Conservation (phyloP, 2,329 filamentous ascomycete species). For the Magnaporthales sp. region DNA sequence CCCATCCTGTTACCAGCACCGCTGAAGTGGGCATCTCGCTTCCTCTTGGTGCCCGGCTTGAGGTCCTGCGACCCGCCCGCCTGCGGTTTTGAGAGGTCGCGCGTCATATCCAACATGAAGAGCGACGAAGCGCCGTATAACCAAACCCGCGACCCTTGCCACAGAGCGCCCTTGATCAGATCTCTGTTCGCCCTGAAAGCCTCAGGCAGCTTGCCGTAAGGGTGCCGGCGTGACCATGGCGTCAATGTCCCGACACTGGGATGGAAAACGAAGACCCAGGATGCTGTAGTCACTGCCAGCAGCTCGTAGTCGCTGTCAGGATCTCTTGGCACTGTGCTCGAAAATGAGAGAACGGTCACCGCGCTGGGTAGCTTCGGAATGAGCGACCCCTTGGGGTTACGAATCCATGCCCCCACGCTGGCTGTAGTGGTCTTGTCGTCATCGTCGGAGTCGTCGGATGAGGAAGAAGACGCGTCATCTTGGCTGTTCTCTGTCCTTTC, state of each 20-base stretch:
- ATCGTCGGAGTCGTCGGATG: conserved; percentile 17
- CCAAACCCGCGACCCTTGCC: conserved; percentile 76
- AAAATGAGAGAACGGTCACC: conserved; percentile 62
- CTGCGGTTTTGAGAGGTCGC: conserved; percentile 35
- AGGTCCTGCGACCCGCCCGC: neutral
- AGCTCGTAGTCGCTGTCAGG: conserved; percentile 31
- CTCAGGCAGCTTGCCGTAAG: conserved; percentile 62
- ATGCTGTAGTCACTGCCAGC: conserved; percentile 46
- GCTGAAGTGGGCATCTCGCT: conserved; percentile 35
- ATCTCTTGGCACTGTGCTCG: conserved; percentile 33
- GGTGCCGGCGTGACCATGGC: conserved; percentile 80
- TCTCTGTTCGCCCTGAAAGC: conserved; percentile 70
- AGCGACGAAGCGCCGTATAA: conserved; percentile 80
- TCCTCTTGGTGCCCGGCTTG: conserved; percentile 40
- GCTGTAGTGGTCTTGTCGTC: conserved; percentile 22
- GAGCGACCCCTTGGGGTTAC: conserved; percentile 61
- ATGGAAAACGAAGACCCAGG: conserved; percentile 69
- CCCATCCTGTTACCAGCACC: conserved; percentile 47
- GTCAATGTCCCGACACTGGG: conserved; percentile 68
- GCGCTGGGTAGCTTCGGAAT: conserved; percentile 59
- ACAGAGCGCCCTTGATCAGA: conserved; percentile 73
- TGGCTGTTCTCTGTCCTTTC: conserved; percentile 21
- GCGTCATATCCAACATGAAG: conserved; percentile 81
- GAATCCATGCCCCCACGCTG: conserved; percentile 60
- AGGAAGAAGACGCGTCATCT: conserved; percentile 21